phyloP scores from a whole-genome alignment of 2,329 filamentous ascomycete genomes.

The Xylariomycetidae sp. region DNA sequence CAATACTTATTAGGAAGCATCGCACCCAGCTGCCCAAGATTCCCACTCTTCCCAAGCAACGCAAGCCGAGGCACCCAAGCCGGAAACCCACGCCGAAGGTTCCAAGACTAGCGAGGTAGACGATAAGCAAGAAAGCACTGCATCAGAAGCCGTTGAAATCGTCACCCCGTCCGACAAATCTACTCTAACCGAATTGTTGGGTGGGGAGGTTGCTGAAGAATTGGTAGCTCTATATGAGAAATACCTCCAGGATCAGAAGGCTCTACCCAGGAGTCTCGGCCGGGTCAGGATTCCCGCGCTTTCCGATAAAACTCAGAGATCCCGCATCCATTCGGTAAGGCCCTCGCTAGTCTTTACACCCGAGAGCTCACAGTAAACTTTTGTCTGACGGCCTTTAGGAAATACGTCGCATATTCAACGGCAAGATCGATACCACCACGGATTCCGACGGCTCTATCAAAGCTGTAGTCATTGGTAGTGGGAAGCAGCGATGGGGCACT shows the following conservation, averaged over 20 bases:
- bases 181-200: slow-evolving; percentile 18
- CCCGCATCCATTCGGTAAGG: slow-evolving; percentile 42
- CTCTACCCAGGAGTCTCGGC: slow-evolving; percentile 11
- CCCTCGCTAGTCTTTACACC: background rate
- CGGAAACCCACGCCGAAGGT: background rate
- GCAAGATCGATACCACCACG: slow-evolving; percentile 72
- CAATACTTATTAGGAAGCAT: background rate
- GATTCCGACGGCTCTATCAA: slow-evolving; percentile 54
- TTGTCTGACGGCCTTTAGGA: slow-evolving; percentile 32
- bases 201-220: slow-evolving; percentile 16
- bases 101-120: slow-evolving; percentile 1
- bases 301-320: slow-evolving; percentile 21
- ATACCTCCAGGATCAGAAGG: slow-evolving; percentile 15
- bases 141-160: slow-evolving; percentile 3
- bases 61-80: background rate
- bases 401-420: slow-evolving; percentile 76
- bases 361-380: no score
- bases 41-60: background rate
- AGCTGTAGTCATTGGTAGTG: slow-evolving; percentile 39
- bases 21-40: background rate
- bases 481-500: slow-evolving; percentile 23
- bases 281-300: slow-evolving; percentile 22
- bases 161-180: slow-evolving; percentile 16
- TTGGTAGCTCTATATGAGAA: slow-evolving; percentile 19
- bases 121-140: slow-evolving; percentile 5